Evolutionary conservation across 2,329 filamentous ascomycete genomes (phyloP), one percentile per base, ranked within the genome.

Genomic region (Beauveria sp.): DNA sequence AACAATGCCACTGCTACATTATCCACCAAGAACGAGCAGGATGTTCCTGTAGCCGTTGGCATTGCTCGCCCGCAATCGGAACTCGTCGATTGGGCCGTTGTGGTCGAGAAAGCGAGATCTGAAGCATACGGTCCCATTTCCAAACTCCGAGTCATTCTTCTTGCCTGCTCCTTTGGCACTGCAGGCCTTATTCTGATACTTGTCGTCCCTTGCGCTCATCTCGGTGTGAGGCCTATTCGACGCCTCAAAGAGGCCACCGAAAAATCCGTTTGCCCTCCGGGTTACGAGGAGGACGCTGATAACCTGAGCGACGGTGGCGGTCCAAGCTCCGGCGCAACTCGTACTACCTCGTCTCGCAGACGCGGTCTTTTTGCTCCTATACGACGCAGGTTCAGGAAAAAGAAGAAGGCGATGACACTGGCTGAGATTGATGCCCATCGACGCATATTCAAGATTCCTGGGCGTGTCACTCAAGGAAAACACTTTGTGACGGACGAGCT

Each of bases 81-180:
- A 0, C 75, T 96, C 58, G 90, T 90, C 8, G 85, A 93, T 68
- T 97, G 93, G 93, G 86, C 90, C 6, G 77, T 97, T 5, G 68
- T 96, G 3, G 83, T 96, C 1, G 93, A 97, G 70, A 87, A 95
- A 72, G 79, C 85, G 2, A 85, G 85, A 65, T 72, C 72, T 22
- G 92, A 96, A 73, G 90, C 92, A 0, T 92, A 89, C 75, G 78
- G 80, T 8, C 89, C 92, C 0, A 92, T 96, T 62, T 75, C 79
- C 30, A 86, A 85, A 24, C 78, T 96, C n/a, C 85, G 90, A 20
- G 86, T 87, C 53, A 90, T 96, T 58, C 82, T 97, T 2, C 75
- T 96, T 2, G 90, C 86, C 7, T 96, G 91, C 64, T 89, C 96
- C 0, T 96, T 96, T 70, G 90, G 89, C 1, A 93, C 91, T 0